These are phyloP conservation scores for Letharia columbiana DNA, from an alignment of 495 filamentous ascomycete species.

Conservation along the genomic window DNA sequence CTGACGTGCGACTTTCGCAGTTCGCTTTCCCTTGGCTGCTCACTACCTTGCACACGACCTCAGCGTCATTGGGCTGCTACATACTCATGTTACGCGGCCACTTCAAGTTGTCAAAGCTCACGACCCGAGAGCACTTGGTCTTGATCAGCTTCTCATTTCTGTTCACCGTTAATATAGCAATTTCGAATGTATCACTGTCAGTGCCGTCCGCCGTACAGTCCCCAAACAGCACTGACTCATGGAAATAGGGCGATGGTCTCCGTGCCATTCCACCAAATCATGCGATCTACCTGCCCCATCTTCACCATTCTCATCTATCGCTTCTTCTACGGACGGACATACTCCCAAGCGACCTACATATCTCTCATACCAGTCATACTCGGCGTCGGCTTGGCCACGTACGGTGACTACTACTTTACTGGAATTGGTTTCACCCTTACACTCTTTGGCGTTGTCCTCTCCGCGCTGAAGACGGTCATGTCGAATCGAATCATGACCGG, in stretches of 20 bases:
- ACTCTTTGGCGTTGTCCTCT: conserved; percentile 44
- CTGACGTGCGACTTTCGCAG: neutral
- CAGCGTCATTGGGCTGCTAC: conserved; percentile 43
- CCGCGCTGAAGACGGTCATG: conserved; percentile 47
- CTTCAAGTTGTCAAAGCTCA: conserved; percentile 40
- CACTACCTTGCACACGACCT: conserved; percentile 44
- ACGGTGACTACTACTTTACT: conserved; percentile 52
- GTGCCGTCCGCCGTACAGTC: conserved; percentile 7
- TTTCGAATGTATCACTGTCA: conserved; percentile 37
- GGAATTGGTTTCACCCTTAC: conserved; percentile 44
- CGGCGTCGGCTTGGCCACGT: conserved; percentile 47
- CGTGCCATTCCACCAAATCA: conserved; percentile 51
- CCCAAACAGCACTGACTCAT: neutral
- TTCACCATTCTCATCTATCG: conserved; percentile 50
- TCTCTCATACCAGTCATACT: conserved; percentile 48
- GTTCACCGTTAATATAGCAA: conserved; percentile 53
- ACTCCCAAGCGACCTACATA: conserved; percentile 43
- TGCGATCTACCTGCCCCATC: conserved; percentile 47
- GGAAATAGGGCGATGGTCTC: conserved; percentile 42
- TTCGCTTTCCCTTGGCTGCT: conserved; percentile 46
- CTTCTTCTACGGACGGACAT: conserved; percentile 38
- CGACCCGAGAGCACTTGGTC: conserved; percentile 36
- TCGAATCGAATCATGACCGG: conserved; percentile 51
- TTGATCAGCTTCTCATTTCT: conserved; percentile 46
- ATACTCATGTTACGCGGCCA: conserved; percentile 37